A percentile compares a stretch with the other conserved stretches of the same genome.
Evolutionary conservation across 441 rosid species (phyloP).

Genomic region (Sinapis alba): DNA sequence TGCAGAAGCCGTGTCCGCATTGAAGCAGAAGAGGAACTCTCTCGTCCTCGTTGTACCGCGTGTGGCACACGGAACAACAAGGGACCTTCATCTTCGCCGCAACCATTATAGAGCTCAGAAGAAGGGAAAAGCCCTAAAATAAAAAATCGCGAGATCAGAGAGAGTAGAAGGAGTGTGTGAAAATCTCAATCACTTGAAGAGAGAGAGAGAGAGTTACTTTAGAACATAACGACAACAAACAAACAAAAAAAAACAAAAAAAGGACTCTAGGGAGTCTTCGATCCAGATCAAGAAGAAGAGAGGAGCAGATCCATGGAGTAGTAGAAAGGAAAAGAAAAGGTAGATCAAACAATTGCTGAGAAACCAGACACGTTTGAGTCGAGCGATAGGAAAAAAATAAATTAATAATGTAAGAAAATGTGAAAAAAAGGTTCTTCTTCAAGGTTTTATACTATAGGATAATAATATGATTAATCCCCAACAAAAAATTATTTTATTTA

Average conservation of each 20-base stretch:
- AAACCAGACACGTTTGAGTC: constrained; percentile 39
- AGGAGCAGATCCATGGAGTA: constrained; percentile 37
- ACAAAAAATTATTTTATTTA: no score
- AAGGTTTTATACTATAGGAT: no score
- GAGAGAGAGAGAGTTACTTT: constrained; percentile 13
- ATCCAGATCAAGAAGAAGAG: constrained; percentile 30
- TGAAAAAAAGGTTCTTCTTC: no score
- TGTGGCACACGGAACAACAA: constrained; percentile 94
- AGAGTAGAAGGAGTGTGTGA: constrained; percentile 1
- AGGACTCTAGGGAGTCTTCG: background rate
- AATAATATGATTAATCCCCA: no score
- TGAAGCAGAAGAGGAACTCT: constrained; percentile 88
- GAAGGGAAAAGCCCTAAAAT: constrained; percentile 35
- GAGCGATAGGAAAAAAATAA: constrained; percentile 1
- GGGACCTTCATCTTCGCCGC: constrained; percentile 67
- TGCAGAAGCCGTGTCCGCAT: constrained; percentile 97
- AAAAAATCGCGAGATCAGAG: constrained; percentile 35
- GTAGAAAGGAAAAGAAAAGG: constrained; percentile 23
- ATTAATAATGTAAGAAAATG: background rate
- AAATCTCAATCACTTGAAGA: constrained; percentile 19
- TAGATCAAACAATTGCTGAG: constrained; percentile 34
- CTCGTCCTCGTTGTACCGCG: constrained; percentile 90
- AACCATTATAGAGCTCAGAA: constrained; percentile 24
- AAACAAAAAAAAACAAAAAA: background rate
- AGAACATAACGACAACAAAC: constrained; percentile 26